A percentile compares a stretch with the other conserved stretches of the same genome.
Conservation (phyloP, 805 yeast genomes). For the Saccharomycopsis synnaedendra region DNA sequence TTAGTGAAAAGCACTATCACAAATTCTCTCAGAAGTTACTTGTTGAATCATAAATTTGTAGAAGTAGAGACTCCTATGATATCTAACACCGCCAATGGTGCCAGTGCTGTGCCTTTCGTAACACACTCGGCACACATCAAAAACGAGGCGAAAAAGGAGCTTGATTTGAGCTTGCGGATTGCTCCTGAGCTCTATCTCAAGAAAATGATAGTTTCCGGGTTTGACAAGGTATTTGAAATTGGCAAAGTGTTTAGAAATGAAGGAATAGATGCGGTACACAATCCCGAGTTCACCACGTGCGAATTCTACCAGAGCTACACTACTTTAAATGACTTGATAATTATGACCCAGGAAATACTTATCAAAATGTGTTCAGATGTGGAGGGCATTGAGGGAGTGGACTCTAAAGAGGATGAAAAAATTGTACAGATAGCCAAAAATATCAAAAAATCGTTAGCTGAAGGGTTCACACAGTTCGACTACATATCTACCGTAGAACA, state of each 20-base stretch:
- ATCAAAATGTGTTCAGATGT: background rate
- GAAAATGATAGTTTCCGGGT: conserved; percentile 95
- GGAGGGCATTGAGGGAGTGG: background rate
- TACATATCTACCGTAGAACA: conserved; percentile 54
- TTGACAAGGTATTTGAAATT: conserved; percentile 96
- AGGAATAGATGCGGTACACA: conserved; percentile 97
- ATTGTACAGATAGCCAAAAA: background rate
- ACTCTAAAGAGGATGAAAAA: background rate
- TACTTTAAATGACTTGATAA: conserved; percentile 93
- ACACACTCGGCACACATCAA: conserved; percentile 33
- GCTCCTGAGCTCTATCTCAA: conserved; percentile 96
- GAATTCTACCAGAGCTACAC: conserved; percentile 98
- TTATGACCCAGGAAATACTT: conserved; percentile 22
- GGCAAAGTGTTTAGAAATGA: conserved; percentile 99
- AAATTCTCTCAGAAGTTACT: conserved; percentile 42
- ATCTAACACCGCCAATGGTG: conserved; percentile 69
- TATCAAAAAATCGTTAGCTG: background rate
- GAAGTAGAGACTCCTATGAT: conserved; percentile 89
- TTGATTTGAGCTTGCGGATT: conserved; percentile 54
- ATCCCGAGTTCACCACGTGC: conserved; percentile 98
- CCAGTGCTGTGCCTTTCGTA: conserved; percentile 79
- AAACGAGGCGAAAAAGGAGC: conserved; percentile 10
- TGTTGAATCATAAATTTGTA: conserved; percentile 40
- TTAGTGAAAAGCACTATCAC: conserved; percentile 45
- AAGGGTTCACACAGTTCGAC: conserved; percentile 33